Evolutionary conservation across 139 green algal species (phyloP).

Genomic region (Asterochloris sp.): DNA sequence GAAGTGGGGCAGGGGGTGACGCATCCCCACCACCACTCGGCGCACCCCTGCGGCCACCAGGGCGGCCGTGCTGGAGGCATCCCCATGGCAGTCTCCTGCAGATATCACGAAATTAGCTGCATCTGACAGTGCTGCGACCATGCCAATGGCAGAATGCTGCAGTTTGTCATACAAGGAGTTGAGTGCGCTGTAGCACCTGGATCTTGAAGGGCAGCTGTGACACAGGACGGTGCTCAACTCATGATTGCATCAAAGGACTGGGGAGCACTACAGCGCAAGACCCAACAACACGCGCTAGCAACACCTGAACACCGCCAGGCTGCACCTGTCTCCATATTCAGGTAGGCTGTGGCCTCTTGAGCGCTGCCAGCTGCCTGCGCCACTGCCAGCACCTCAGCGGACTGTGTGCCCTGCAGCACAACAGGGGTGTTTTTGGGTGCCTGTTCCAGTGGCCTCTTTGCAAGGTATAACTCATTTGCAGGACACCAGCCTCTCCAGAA

Average conservation of each 20-base stretch:
- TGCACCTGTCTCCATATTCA: conserved; percentile 85
- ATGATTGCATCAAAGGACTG: too few relatives aligned
- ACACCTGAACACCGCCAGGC: not conserved
- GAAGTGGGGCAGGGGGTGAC: conserved; percentile 78
- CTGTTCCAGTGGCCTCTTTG: not conserved
- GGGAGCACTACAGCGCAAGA: too few relatives aligned
- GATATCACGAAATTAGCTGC: too few relatives aligned
- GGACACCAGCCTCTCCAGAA: not conserved
- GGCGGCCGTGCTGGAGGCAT: conserved; percentile 58
- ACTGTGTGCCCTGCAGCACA: conserved; percentile 56
- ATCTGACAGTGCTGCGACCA: not conserved
- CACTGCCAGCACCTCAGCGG: conserved; percentile 62
- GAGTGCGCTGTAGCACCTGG: too few relatives aligned
- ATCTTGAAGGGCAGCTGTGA: too few relatives aligned
- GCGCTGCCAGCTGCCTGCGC: conserved; percentile 29
- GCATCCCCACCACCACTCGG: conserved; percentile 90
- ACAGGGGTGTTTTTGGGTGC: not conserved
- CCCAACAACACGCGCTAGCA: not conserved
- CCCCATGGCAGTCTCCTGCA: conserved; percentile 78
- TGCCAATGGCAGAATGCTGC: not conserved
- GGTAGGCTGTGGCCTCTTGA: conserved; percentile 73
- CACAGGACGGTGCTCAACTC: too few relatives aligned
- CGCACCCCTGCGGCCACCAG: conserved; percentile 70
- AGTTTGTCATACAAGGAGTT: conserved; percentile 75
- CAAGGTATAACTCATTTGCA: not conserved